Evolutionary conservation across 225 moss, liverwort and hornwort genomes (phyloP).

Genomic region (Rhytidiadelphus loreus): DNA sequence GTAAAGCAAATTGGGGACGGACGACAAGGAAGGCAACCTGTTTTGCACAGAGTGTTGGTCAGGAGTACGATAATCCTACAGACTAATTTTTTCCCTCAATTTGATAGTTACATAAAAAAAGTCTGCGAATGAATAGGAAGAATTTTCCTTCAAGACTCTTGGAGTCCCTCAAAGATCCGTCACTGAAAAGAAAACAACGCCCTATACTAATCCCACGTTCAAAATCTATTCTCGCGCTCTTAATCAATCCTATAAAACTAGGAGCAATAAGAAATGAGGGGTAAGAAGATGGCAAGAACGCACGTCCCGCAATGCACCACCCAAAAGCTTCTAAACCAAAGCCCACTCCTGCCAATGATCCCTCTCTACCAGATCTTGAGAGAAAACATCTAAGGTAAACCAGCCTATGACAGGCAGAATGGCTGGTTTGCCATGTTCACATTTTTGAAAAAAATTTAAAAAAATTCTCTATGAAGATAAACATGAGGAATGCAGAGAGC

Average conservation of each 20-base stretch:
- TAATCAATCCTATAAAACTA: neutral
- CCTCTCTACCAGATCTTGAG: constrained; percentile 20
- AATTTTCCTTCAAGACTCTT: neutral
- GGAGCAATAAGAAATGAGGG: neutral
- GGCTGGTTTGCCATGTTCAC: too few species aligned
- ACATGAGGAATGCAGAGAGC: too few species aligned
- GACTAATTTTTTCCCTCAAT: neutral
- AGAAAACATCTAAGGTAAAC: neutral
- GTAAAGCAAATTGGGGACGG: neutral
- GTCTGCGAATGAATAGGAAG: neutral
- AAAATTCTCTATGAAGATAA: too few species aligned
- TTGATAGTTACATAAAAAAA: neutral
- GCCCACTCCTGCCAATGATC: neutral
- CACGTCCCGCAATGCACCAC: neutral
- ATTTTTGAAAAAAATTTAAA: too few species aligned
- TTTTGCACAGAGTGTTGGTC: neutral
- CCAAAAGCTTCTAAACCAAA: neutral
- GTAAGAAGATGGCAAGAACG: neutral
- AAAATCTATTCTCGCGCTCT: neutral
- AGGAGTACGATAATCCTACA: neutral
- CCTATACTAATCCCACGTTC: neutral
- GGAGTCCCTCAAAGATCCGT: neutral
- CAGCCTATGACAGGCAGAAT: too few species aligned
- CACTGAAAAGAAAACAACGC: neutral
- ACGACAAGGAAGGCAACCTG: neutral